Conservation (phyloP, 2,329 filamentous ascomycete genomes). For the Diaporthe australafricana region DNA sequence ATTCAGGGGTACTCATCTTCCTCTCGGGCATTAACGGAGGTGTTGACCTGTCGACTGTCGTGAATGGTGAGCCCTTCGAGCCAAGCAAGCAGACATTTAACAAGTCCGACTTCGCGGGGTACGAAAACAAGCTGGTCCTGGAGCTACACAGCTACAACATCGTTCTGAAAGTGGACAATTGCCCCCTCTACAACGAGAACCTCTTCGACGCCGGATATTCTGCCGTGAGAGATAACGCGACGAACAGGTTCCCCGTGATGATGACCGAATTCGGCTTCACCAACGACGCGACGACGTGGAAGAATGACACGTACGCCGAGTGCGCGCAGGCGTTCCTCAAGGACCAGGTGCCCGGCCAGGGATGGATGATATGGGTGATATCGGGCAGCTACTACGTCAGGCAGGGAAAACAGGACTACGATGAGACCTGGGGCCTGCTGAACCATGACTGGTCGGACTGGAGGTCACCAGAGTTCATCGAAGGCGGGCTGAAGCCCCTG, state of each 20-base stretch:
- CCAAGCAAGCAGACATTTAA: constrained; percentile 58
- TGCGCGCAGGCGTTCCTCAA: constrained; percentile 29
- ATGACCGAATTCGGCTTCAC: constrained; percentile 36
- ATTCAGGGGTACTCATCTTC: constrained; percentile 66
- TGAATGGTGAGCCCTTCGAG: constrained; percentile 58
- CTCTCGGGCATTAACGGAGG: constrained; percentile 70
- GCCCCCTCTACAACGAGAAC: constrained; percentile 56
- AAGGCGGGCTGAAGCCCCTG: constrained; percentile 50
- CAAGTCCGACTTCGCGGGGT: constrained; percentile 59
- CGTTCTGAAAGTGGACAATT: constrained; percentile 53
- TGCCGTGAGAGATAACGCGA: constrained; percentile 50
- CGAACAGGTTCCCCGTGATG: constrained; percentile 48
- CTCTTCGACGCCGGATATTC: constrained; percentile 65
- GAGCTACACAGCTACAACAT: constrained; percentile 73
- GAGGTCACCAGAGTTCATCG: constrained; percentile 50
- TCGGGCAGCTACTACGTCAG: constrained; percentile 69
- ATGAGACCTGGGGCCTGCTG: constrained; percentile 63
- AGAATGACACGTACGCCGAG: constrained; percentile 22
- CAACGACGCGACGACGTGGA: constrained; percentile 28
- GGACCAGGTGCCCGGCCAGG: constrained; percentile 46
- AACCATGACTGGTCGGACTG: constrained; percentile 51
- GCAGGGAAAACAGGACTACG: constrained; percentile 59
- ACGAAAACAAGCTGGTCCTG: constrained; percentile 66
- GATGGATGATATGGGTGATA: constrained; percentile 70
- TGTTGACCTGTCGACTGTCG: constrained; percentile 64